Percentiles rank a stretch among this genome's conserved stretches.
phyloP scores from a whole-genome alignment of 495 filamentous ascomycete genomes.

The Penicillium cosmopolitanum region DNA sequence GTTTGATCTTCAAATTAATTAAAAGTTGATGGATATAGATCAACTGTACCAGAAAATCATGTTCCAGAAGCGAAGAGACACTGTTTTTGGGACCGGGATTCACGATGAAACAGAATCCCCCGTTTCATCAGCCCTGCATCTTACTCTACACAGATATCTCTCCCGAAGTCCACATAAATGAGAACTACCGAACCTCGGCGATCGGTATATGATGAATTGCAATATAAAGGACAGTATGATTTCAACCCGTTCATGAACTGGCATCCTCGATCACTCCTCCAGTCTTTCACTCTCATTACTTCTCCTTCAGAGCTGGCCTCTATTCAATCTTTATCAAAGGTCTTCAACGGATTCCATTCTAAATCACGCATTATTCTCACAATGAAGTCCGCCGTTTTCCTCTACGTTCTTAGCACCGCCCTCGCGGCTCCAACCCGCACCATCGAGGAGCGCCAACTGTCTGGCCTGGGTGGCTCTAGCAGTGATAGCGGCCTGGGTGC shows the following conservation, averaged over 20 bases:
- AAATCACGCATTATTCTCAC: not conserved
- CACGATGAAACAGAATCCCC: constrained; percentile 22
- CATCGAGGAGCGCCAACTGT: constrained; percentile 24
- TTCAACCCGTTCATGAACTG: not conserved
- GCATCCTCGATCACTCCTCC: not conserved
- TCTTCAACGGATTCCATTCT: constrained; percentile 2
- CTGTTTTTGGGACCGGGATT: not conserved
- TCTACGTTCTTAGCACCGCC: constrained; percentile 27
- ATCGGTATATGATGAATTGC: not conserved
- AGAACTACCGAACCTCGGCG: constrained; percentile 8
- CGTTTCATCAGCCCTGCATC: constrained; percentile 18
- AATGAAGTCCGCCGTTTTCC: constrained; percentile 31
- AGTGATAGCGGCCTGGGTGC: constrained; percentile 22
- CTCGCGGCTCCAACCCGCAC: constrained; percentile 35
- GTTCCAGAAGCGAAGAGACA: constrained; percentile 3
- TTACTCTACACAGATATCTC: constrained; percentile 8
- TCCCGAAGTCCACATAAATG: not conserved
- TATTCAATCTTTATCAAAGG: constrained; percentile 8
- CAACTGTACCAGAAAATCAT: not conserved
- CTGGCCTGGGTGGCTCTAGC: constrained; percentile 13
- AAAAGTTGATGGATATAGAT: not conserved
- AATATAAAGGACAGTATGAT: not conserved
- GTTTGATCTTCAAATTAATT: not conserved
- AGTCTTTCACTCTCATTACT: constrained; percentile 3
- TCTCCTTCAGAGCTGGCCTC: constrained; percentile 26